These are phyloP conservation scores for Rhodotorula sp. DNA, from an alignment of 1,284 basidiomycete genomes.

Conservation along the genomic window DNA sequence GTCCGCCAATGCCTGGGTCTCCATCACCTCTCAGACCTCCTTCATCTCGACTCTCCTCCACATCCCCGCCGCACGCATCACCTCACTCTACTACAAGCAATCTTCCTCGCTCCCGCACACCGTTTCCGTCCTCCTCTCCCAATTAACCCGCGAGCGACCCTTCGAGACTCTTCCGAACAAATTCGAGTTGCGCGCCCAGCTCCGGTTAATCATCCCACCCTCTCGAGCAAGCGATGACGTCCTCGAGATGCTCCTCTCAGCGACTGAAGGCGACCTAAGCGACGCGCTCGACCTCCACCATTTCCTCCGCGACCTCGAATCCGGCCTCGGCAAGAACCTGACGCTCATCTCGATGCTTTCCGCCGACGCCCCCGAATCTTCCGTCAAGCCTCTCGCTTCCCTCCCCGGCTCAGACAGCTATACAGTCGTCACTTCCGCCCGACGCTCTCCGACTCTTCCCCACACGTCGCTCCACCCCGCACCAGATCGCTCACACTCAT, in stretches of 20 bases:
- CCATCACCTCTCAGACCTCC: constrained; percentile 26
- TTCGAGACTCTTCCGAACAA: constrained; percentile 19
- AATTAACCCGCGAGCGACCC: constrained; percentile 22
- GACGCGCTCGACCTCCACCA: constrained; percentile 36
- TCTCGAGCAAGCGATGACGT: constrained; percentile 3
- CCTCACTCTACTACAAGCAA: constrained; percentile 23
- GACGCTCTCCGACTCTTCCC: background rate
- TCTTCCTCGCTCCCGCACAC: constrained; percentile 26
- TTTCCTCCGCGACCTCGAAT: constrained; percentile 24
- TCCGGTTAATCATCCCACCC: constrained; percentile 12
- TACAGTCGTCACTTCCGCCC: background rate
- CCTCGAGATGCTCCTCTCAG: constrained; percentile 24
- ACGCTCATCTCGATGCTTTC: constrained; percentile 20
- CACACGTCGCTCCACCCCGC: too few relatives aligned
- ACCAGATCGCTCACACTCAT: background rate
- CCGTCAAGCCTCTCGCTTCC: background rate
- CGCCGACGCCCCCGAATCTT: background rate
- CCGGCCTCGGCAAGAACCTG: constrained; percentile 13
- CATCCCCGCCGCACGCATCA: constrained; percentile 22
- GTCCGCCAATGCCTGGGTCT: constrained; percentile 28
- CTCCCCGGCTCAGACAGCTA: background rate
- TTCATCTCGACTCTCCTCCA: constrained; percentile 29
- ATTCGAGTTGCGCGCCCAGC: constrained; percentile 4
- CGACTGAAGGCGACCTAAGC: constrained; percentile 31
- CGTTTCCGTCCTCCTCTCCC: constrained; percentile 22